Evolutionary conservation across 257 asterid species (phyloP), one percentile per base, ranked within the genome.

Genomic region (Salvia miltiorrhiza): DNA sequence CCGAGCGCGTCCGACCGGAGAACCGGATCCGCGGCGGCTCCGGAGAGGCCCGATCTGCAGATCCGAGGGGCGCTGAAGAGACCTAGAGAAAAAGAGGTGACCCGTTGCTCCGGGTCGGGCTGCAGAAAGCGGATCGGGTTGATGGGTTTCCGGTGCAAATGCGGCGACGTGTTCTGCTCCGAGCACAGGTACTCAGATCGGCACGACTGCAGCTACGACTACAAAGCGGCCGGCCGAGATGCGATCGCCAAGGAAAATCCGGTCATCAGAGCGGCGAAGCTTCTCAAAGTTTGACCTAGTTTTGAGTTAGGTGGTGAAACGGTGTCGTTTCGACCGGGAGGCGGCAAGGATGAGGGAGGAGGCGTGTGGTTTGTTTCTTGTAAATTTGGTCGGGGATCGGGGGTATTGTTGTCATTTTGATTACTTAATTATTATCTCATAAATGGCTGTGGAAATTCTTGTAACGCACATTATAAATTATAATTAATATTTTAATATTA

Each of bases 151-250:
- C 88, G 94, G 28, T 89, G 96, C 79, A 73, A 87, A 2, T 89
- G 96, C 67, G 96, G 96, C 0, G 92, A 86, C 2, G 64, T 80
- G 77, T 88, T 88, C 80, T 88, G 96, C 62, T 77, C 89, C 12
- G 81, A 83, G 82, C 96, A 88, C 52, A 71, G 96, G 67, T 88
- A 88, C 72, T 80, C 96, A 23, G 96, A 88, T 88, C 60, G 60
- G 37, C 60, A 54, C 60, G 60, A 54, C 19, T 54, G 60, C 60
- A 54, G 60, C 60, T 55, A 70, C 69, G 96, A 88, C 60, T 88
- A 89, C 73, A 89, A 89, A 76, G 87, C 96, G 49, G 96, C 90
- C 4, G 96, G 92, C 1, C 81, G 94, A 19, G 92, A 87, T 62
- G 87, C 92, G 70, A 89, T 89, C 24, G 88, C 88, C 13, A 77